A percentile compares a stretch with the other conserved stretches of the same genome.
Conservation (phyloP, 768 basidiomycete species). For the Holtermannia corniformis region DNA sequence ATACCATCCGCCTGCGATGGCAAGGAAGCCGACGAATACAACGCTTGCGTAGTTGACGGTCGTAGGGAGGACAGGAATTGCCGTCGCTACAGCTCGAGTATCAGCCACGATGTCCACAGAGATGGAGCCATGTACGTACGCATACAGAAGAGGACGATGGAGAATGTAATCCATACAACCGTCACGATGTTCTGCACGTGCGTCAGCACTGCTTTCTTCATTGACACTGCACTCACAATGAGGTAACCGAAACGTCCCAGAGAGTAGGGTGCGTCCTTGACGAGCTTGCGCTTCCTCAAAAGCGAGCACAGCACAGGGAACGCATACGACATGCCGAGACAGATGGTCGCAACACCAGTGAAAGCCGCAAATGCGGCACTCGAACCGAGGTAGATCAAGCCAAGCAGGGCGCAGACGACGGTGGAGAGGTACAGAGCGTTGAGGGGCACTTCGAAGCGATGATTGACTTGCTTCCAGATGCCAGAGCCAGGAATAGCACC, state of each 20-base stretch:
- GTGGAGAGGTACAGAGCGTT: constrained; percentile 57
- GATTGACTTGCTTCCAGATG: constrained; percentile 47
- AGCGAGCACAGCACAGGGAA: constrained; percentile 55
- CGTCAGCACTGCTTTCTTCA: too few relatives aligned
- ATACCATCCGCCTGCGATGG: constrained; percentile 59
- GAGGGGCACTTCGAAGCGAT: constrained; percentile 49
- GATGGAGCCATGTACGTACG: constrained; percentile 22
- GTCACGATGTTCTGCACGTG: constrained; percentile 48
- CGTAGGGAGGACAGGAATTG: constrained; percentile 27
- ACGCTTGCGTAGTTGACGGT: constrained; percentile 53
- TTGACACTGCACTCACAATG: constrained; percentile 28
- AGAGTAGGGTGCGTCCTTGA: constrained; percentile 49
- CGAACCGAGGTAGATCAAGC: constrained; percentile 52
- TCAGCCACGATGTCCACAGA: neutral
- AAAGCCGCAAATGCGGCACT: constrained; percentile 61
- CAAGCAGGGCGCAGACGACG: constrained; percentile 52
- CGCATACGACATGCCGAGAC: constrained; percentile 56
- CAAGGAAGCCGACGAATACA: constrained; percentile 56
- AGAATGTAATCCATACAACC: constrained; percentile 54
- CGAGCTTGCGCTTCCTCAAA: constrained; percentile 44
- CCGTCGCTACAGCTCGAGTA: constrained; percentile 13
- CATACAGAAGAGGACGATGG: constrained; percentile 62
- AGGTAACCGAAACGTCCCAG: constrained; percentile 27
- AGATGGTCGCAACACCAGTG: constrained; percentile 55
- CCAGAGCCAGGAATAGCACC: constrained; percentile 53